These are phyloP conservation scores for Fusarium tricinctum DNA, from an alignment of 2,329 filamentous ascomycete species.

Conservation along the genomic window DNA sequence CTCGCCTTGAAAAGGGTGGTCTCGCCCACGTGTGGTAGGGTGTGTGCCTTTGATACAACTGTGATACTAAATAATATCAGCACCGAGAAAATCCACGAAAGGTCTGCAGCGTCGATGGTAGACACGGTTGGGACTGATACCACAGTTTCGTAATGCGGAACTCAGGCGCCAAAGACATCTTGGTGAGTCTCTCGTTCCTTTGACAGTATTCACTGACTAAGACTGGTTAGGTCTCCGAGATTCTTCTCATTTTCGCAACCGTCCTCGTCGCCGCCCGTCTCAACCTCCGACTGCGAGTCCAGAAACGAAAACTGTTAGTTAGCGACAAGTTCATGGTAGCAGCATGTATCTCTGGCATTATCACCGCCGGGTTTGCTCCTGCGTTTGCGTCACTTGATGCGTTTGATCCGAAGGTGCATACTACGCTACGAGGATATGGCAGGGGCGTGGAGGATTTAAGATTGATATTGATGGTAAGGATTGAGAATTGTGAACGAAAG, in stretches of 20 bases:
- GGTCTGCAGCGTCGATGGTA: not conserved
- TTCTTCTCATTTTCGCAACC: slow-evolving; percentile 25
- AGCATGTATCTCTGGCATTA: slow-evolving; percentile 28
- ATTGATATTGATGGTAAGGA: slow-evolving; percentile 28
- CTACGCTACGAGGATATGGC: slow-evolving; percentile 11
- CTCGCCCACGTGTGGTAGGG: accelerated
- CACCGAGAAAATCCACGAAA: too few species aligned
- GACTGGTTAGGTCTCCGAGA: slow-evolving; percentile 8
- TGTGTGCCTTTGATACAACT: not conserved
- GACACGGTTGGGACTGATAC: too few species aligned
- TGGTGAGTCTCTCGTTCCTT: not conserved
- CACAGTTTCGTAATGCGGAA: not conserved
- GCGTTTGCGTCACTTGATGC: slow-evolving; percentile 18
- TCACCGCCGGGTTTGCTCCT: slow-evolving; percentile 23
- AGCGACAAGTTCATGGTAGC: slow-evolving; percentile 41
- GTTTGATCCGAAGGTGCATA: slow-evolving; percentile 30
- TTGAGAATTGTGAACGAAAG: accelerated
- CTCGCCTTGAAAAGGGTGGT: not conserved
- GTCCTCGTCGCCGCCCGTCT: slow-evolving; percentile 35
- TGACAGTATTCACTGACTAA: accelerated
- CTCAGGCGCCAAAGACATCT: slow-evolving; percentile 6
- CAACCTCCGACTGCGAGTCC: slow-evolving; percentile 34
- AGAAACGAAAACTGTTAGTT: slow-evolving; percentile 23
- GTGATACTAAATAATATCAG: not conserved
- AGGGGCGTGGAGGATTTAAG: not conserved